Base-by-base conservation (phyloP, 495 filamentous ascomycete species). In the Astrothelium macrocarpum region DNA sequence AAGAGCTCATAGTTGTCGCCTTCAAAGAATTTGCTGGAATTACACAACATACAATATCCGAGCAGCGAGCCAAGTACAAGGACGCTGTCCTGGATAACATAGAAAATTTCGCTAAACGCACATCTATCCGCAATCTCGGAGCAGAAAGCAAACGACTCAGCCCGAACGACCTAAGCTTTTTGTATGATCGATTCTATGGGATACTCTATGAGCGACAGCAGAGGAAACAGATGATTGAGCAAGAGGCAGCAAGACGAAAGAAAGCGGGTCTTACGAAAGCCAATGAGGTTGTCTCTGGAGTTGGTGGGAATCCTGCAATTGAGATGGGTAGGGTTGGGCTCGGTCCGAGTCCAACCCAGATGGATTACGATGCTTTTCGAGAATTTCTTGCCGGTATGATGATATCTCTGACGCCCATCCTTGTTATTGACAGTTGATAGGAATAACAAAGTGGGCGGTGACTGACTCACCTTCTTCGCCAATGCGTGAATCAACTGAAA, bases 11-110 rank as follows among this genome's bases (percentile, higher is more conserved):
- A 90, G 94, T 98, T 1, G 92, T 97, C 2, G 94, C 94, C 14
- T 97, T 97, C 79, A 96, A 95, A 65, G 94, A 98, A 69, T 98
- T 98, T 68, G 87, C 93, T 1, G 90, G 85, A 10, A 96, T 98
- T 70, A 98, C 94, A 0, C 93, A 97, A 70, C 86, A 82, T 68
- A 96, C 88, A 42, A 91, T 98, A 61, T 85, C 84, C 1, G 94
- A 97, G 65, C 84, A 95, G 66, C 89, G 94, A 25, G 79, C 87
- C 18, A 96, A 91, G 72, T 91, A 96, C 75, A 97, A 96, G 74
- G 90, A 91, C 70, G 86, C 87, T 2, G 91, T 98, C 14, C 76
- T 98, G 32, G 89, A 88, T 67, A 96, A 89, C 66, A 98, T 98
- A 67, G 95, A 97, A 76, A 96, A 82, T 64, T 98, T 98, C 70